Base-by-base conservation (phyloP, 345 rosid genomes). In the Salix purpurea region DNA sequence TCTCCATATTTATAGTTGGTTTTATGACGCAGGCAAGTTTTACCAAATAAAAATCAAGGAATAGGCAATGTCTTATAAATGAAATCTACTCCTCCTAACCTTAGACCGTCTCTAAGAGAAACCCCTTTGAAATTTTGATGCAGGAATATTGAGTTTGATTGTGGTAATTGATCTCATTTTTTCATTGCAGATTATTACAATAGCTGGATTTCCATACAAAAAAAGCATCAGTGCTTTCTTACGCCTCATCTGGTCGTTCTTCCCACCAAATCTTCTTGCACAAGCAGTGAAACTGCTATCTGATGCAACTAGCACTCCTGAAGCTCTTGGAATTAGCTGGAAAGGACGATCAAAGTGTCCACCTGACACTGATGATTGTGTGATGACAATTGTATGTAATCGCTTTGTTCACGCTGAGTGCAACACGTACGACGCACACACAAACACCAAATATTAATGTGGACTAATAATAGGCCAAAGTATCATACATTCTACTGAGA, bases 251-350 rank as follows among this genome's bases (percentile, higher is more conserved):
- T 95, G 92, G 99, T 93, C 97, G 40, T 64, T 95, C 26, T 95
- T 89, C 85, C 96, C 97, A 6, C 99, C 97, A n/a, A 93, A 91
- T 90, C 93, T 90, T 78, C 90, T 95, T 48, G 94, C 94, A 30
- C 61, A 85, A 75, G 89, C 90, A 68, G 81, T 91, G 72, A 69
- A 70, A 9, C 73, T 84, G 67, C 97, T 93, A 62, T 83, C 92
- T 70, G 82, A 58, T 46, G 99, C 97, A 72, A 92, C 96, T 70
- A 58, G 81, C 73, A 88, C 91, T 72, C 90, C 90, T 26, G 86
- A 85, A 84, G 94, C 89, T 85, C 82, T 82, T 66, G 97, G 97
- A 65, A 85, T 95, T 66, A 93, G 93, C 80, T 93, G 99, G 99
- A 92, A 84, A 72, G 76, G 85, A 65, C 88, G 91, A 72, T 71